These are phyloP conservation scores for Blastocystis sp. DNA, from an alignment of 352 stramenopile genomes.

Conservation along the genomic window DNA sequence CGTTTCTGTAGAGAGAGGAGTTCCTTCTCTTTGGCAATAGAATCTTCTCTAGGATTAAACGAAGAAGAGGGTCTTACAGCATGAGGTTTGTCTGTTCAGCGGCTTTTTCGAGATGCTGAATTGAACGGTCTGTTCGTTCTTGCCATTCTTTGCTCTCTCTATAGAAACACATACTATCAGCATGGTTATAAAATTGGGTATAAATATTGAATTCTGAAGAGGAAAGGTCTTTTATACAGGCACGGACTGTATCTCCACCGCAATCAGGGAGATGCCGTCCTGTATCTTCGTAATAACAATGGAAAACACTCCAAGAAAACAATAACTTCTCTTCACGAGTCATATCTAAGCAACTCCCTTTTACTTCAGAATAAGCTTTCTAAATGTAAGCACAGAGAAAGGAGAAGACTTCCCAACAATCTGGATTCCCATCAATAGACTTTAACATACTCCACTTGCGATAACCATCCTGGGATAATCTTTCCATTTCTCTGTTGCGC, in stretches of 20 bases:
- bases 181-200: constrained; percentile 51
- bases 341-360: constrained; percentile 29
- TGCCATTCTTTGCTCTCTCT: constrained; percentile 43
- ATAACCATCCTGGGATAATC: not conserved
- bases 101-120: not conserved
- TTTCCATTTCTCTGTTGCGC: not conserved
- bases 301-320: constrained; percentile 4
- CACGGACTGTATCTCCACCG: not conserved
- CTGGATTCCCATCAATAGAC: not conserved
- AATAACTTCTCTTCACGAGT: constrained; percentile 31
- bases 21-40: not conserved
- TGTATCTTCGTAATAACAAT: constrained; percentile 43
- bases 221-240: not conserved
- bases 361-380: not conserved
- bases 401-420: constrained; percentile 20
- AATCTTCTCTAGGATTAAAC: not conserved
- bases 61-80: not conserved
- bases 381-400: not conserved
- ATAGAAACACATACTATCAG: constrained; percentile 47
- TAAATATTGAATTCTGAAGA: constrained; percentile 32
- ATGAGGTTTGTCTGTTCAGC: not conserved
- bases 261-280: not conserved
- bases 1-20: not conserved
- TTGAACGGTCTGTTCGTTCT: constrained; percentile 1
- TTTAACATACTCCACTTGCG: not conserved